Evolutionary conservation across 1,139 yeast species (phyloP).

Genomic region (Candida smagusa): DNA sequence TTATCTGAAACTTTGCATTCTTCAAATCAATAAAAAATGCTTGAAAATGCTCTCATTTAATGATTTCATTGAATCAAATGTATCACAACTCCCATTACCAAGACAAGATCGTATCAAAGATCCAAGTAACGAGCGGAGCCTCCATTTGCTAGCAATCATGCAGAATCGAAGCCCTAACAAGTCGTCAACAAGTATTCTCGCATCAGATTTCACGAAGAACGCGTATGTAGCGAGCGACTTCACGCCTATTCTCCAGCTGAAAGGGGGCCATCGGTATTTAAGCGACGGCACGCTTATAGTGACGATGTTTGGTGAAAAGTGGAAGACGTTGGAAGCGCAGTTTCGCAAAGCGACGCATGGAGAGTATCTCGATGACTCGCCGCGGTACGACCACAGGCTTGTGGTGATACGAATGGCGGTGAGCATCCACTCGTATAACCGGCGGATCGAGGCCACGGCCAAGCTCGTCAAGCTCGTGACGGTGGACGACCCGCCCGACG

Average conservation of each 20-base stretch:
- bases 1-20: no score
- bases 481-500: slow-evolving; percentile 1
- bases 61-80: not conserved
- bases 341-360: not conserved
- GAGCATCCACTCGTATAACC: slow-evolving; percentile 4
- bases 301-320: slow-evolving; percentile 3
- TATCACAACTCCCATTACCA: not conserved
- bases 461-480: slow-evolving; percentile 4
- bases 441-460: slow-evolving; percentile 4
- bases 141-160: slow-evolving; percentile 2
- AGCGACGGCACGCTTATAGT: slow-evolving; percentile 2
- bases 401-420: slow-evolving; percentile 2
- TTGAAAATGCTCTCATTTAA: not conserved
- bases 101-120: not conserved
- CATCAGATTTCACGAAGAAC: slow-evolving; percentile 5
- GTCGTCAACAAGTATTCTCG: slow-evolving; percentile 1
- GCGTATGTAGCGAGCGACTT: slow-evolving; percentile 1
- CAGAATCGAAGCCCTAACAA: slow-evolving; percentile 1
- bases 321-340: slow-evolving; percentile 2
- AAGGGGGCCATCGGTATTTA: slow-evolving; percentile 3
- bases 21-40: no score
- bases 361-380: not conserved
- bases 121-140: not conserved
- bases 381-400: slow-evolving; percentile 3
- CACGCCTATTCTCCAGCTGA: slow-evolving; percentile 2